Conservation (phyloP, 2,329 filamentous ascomycete species). For the Helotiales sp. region DNA sequence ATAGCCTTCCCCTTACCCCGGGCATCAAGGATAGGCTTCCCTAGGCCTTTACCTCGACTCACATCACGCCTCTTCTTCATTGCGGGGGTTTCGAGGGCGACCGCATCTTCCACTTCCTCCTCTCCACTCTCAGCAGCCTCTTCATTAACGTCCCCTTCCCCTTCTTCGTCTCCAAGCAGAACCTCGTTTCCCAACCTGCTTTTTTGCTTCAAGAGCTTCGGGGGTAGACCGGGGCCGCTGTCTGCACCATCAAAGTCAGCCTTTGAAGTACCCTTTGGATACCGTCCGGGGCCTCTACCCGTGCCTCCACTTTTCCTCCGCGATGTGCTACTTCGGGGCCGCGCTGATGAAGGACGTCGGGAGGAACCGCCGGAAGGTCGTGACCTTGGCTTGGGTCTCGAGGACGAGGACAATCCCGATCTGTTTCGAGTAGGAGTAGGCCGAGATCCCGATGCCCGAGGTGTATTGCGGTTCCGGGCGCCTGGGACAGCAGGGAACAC, state of each 20-base stretch:
- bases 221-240: constrained; percentile 67
- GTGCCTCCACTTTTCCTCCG: constrained; percentile 65
- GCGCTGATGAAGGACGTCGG: constrained; percentile 32
- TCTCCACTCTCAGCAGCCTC: constrained; percentile 28
- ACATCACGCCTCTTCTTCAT: constrained; percentile 31
- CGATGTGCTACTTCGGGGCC: constrained; percentile 44
- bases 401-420: constrained; percentile 27
- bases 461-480: constrained; percentile 46
- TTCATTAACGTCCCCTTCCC: constrained; percentile 32
- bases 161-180: constrained; percentile 39
- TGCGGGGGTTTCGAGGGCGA: constrained; percentile 38
- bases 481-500: constrained; percentile 74
- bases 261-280: constrained; percentile 72
- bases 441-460: constrained; percentile 38
- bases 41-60: constrained; percentile 35
- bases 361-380: constrained; percentile 36
- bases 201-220: constrained; percentile 46
- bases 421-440: constrained; percentile 27
- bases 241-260: constrained; percentile 70
- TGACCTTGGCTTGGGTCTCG: constrained; percentile 30
- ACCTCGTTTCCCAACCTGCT: constrained; percentile 43
- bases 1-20: constrained; percentile 21
- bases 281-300: constrained; percentile 66
- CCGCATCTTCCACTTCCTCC: constrained; percentile 36
- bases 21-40: constrained; percentile 38